Evolutionary conservation across 805 yeast genomes (phyloP), one percentile per base, ranked within the genome.

Genomic region (Ascoidea rubescens): DNA sequence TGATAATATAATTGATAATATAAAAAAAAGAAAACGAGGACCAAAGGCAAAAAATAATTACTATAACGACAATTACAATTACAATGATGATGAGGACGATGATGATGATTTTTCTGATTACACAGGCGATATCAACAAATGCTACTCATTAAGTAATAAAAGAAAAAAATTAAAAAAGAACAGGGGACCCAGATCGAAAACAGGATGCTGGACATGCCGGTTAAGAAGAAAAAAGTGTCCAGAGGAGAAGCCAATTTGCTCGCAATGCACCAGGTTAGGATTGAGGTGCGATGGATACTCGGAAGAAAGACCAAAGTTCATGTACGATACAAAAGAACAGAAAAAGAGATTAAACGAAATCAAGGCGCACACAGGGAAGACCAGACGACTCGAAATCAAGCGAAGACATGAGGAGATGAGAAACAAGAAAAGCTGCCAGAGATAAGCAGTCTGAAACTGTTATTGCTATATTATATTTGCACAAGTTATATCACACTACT

Each of bases 201-300:
- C 69, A 33, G 90, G 90, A 0, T 84, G 93, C 60, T 84, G 91
- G 91, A 84, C 87, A 5, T 84, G 91, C 61, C 66, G 90, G 53
- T 64, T 82, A 16, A 71, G 93, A 45, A 80, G 86, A 57, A 84
- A 84, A 62, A 78, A 82, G 57, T 84, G 91, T 60, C 76, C 86
- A 1, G 87, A 79, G 59, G 78, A 78, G 54, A 72, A 69, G 56
- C 89, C 90, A 1, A 59, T 53, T 4, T 84, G 93, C 61, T 60
- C 62, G 5, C 80, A 78, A 57, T 84, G 93, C 63, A 58, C 58
- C 2, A 66, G 81, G 49, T 67, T 84, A 28, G 78, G 79, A 5
- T 62, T 84, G 21, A 60, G 58, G 2, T 84, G 93, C 63, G 82
- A 78, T 60, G 78, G 78, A 6, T 82, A 79, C 58, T 68, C 70